Evolutionary conservation across 495 filamentous ascomycete species (phyloP), one percentile per base, ranked within the genome.

Genomic region (Aspergillus mulundensis): DNA sequence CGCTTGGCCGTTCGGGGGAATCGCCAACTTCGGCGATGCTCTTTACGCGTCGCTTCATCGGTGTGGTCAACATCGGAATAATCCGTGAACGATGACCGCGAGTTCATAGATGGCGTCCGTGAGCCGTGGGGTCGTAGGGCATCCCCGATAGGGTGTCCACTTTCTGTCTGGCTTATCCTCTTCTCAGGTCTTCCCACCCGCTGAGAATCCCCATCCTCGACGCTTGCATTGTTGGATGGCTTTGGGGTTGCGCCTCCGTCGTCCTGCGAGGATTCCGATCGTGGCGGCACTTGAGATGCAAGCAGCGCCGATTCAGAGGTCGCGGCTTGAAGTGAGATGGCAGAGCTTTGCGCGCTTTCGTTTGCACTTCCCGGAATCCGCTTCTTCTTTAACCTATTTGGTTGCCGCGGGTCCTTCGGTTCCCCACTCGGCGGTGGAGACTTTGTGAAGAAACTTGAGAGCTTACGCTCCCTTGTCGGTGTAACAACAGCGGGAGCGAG

Each of bases 361-460:
- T 88, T 90, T 16, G 84, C 76, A 62, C 87, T 88, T 16, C 84
- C 83, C 1, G 85, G 84, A 24, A 88, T 74, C 38, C 87, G 81
- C 72, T 88, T 92, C 72, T 97, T 97, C 65, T 81, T 85, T 58
- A 97, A 69, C 69, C 93, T 93, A 58, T 95, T 95, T 2, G 89
- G 87, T 64, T 85, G 85, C 43, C 87, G 79, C 14, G 43, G 45
- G 12, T 81, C 82, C 52, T 79, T 82, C 38, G 77, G 76, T 28
- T 89, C 89, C 18, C 75, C 78, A 32, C 63, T 64, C 0, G 69
- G 61, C 0, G 70, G 69, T 2, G 87, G 85, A 14, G 88, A 85
- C 63, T 85, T 82, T 56, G 80, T 74, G 62, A 94, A 93, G 24
- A 94, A 67, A 54, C 70, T 83, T 23, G 84, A 81, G 32, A 87